A percentile compares a stretch with the other conserved stretches of the same genome.
Conservation (phyloP, 345 rosid genomes). For the Pugionium dolabratum region DNA sequence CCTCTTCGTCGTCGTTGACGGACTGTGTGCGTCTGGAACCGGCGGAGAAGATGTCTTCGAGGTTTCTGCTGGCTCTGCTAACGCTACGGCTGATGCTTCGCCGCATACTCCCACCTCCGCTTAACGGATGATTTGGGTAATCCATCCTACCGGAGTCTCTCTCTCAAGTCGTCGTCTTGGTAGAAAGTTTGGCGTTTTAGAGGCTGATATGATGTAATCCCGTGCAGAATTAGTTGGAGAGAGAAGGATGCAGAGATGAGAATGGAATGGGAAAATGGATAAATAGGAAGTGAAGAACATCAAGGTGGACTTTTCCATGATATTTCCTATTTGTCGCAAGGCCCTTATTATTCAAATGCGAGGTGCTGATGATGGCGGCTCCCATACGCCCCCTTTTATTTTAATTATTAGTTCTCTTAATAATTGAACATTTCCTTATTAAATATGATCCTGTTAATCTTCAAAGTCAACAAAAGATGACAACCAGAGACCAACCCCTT, state of each 20-base stretch:
- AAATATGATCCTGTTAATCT: slow-evolving; percentile 4
- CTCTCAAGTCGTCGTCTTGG: background rate
- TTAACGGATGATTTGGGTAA: slow-evolving; percentile 29
- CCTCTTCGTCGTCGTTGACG: slow-evolving; percentile 76
- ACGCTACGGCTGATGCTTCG: slow-evolving; percentile 56
- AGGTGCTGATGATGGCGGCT: slow-evolving; percentile 27
- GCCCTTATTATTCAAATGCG: slow-evolving; percentile 16
- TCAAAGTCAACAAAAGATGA: slow-evolving; percentile 27
- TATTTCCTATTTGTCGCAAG: background rate
- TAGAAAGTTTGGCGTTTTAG: background rate
- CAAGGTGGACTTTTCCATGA: slow-evolving; percentile 35
- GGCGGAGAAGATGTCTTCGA: slow-evolving; percentile 56
- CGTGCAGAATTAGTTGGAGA: background rate
- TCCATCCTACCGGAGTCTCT: slow-evolving; percentile 6
- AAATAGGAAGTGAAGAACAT: slow-evolving; percentile 22
- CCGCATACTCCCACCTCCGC: slow-evolving; percentile 36
- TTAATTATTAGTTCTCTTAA: background rate
- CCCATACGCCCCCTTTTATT: background rate
- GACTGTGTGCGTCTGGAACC: slow-evolving; percentile 50
- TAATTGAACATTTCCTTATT: slow-evolving; percentile 1
- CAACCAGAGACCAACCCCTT: too few relatives aligned
- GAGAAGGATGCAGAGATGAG: background rate
- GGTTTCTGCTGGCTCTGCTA: slow-evolving; percentile 60
- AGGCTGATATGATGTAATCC: background rate
- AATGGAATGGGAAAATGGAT: slow-evolving; percentile 17